Percentiles rank a stretch among this genome's conserved stretches.
phyloP scores from a whole-genome alignment of 2,329 filamentous ascomycete genomes.

The Pseudogymnoascus sp. region DNA sequence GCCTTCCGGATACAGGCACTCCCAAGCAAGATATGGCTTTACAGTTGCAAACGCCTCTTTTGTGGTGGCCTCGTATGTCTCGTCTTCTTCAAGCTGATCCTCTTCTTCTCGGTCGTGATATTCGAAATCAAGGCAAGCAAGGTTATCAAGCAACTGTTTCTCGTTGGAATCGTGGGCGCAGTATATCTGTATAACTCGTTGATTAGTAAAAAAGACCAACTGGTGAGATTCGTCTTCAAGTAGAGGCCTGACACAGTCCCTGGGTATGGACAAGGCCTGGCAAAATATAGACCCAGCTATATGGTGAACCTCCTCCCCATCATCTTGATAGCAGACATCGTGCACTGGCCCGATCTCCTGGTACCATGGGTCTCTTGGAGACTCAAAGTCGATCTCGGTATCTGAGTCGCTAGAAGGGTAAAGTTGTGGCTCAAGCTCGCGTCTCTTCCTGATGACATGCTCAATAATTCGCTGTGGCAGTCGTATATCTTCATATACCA shows the following conservation, averaged over 20 bases:
- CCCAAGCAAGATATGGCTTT: conserved; percentile 19
- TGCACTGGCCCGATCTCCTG: conserved; percentile 8
- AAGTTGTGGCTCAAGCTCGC: background rate
- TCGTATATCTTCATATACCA: background rate
- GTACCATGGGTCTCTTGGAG: conserved; percentile 4
- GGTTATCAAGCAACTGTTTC: conserved; percentile 2
- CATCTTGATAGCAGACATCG: background rate
- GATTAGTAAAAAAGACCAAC: conserved; percentile 27
- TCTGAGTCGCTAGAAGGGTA: background rate
- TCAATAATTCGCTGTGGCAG: background rate
- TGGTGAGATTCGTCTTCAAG: conserved; percentile 15
- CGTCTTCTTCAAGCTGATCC: background rate
- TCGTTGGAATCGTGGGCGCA: conserved; percentile 22
- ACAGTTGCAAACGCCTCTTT: conserved; percentile 16
- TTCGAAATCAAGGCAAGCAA: background rate
- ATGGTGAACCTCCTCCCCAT: background rate
- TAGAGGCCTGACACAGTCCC: background rate
- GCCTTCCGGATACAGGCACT: conserved; percentile 32
- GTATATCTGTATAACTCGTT: conserved; percentile 24
- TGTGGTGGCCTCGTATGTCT: conserved; percentile 19
- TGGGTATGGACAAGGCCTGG: background rate
- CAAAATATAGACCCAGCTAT: conserved; percentile 3
- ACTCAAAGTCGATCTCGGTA: background rate
- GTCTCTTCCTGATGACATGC: background rate
- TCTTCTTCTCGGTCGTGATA: background rate